Conservation (phyloP, 768 basidiomycete genomes). For the Tricholoma saponaceum region DNA sequence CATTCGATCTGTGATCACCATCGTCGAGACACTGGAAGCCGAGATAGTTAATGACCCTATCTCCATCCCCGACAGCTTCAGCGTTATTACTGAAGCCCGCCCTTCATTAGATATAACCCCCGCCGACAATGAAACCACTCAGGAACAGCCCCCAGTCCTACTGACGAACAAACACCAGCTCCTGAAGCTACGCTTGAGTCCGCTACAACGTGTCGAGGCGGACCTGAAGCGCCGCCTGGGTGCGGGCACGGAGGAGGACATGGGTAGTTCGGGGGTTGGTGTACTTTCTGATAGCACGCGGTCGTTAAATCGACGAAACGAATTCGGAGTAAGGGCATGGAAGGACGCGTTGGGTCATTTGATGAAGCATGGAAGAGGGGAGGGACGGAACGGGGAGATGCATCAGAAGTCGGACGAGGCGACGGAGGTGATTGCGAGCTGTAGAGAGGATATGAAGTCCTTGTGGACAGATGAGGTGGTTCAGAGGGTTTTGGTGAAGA, state of each 20-base stretch:
- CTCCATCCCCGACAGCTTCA: not conserved
- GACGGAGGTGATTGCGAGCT: slow-evolving; percentile 52
- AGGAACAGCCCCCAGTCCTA: not conserved
- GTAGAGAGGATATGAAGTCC: slow-evolving; percentile 45
- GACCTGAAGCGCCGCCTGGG: slow-evolving; percentile 37
- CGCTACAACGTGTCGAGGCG: slow-evolving; percentile 34
- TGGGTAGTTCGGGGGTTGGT: slow-evolving; percentile 9
- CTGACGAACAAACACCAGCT: slow-evolving; percentile 30
- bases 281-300: slow-evolving; percentile 9
- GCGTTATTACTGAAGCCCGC: slow-evolving; percentile 4
- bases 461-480: slow-evolving; percentile 56
- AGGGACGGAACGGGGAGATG: not conserved
- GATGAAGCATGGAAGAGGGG: slow-evolving; percentile 5
- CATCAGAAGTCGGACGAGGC: slow-evolving; percentile 23
- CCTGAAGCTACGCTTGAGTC: slow-evolving; percentile 34
- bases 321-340: slow-evolving; percentile 21
- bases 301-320: slow-evolving; percentile 1
- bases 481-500: slow-evolving; percentile 38
- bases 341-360: slow-evolving; percentile 14
- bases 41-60: slow-evolving; percentile 35
- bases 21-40: slow-evolving; percentile 55
- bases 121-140: not conserved
- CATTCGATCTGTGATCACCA: slow-evolving; percentile 57
- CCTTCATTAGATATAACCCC: slow-evolving; percentile 30
- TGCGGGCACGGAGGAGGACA: slow-evolving; percentile 33